Evolutionary conservation across 352 stramenopile species (phyloP).

Genomic region (Pythium rishiriense): DNA sequence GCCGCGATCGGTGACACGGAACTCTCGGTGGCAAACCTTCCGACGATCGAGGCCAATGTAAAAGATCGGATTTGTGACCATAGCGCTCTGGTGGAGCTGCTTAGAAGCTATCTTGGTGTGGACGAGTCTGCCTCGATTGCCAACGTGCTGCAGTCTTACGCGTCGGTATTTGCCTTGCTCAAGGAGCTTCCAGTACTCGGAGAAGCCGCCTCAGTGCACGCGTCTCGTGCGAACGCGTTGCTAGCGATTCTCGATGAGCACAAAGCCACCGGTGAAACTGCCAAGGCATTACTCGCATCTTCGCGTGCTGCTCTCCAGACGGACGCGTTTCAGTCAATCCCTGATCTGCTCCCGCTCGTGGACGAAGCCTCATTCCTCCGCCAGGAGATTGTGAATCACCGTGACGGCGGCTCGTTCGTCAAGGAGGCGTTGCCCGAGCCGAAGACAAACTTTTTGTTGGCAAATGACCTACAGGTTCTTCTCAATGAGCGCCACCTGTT

Average conservation of each 20-base stretch:
- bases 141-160: constrained; percentile 4
- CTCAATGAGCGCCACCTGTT: constrained; percentile 16
- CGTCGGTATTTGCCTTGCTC: constrained; percentile 6
- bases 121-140: neutral
- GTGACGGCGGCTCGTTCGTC: neutral
- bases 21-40: neutral
- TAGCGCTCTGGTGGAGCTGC: neutral
- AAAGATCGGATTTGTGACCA: neutral
- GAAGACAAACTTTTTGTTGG: constrained; percentile 1
- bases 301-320: neutral
- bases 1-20: neutral
- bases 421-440: neutral
- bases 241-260: neutral
- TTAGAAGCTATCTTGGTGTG: neutral
- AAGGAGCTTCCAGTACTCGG: neutral
- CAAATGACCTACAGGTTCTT: constrained; percentile 3
- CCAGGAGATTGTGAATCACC: neutral
- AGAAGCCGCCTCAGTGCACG: neutral
- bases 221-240: neutral
- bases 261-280: neutral
- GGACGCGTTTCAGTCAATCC: neutral
- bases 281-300: neutral
- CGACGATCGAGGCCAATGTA: constrained; percentile 2
- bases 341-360: constrained; percentile 9
- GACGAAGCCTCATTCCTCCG: constrained; percentile 12